Percentiles rank a stretch among this genome's conserved stretches.
phyloP scores from a whole-genome alignment of 129 eudicot genomes.

The Lactuca sativa region DNA sequence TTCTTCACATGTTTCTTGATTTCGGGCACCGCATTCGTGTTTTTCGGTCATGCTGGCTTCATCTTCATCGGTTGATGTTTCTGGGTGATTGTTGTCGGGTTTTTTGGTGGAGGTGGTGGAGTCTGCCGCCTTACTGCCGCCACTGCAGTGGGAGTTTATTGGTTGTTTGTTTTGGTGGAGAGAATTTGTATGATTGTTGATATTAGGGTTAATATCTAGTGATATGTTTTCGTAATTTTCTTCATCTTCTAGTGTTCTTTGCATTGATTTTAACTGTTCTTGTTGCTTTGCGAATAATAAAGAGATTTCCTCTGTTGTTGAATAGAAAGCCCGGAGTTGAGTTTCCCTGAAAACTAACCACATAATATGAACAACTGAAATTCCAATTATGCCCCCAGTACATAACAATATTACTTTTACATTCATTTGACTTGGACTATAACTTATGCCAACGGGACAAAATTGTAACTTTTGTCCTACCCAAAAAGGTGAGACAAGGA shows the following conservation, averaged over 20 bases:
- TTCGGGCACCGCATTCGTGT: conserved; percentile 67
- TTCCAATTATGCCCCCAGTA: background rate
- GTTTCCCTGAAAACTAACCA: conserved; percentile 69
- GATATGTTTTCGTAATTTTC: conserved; percentile 76
- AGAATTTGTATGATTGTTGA: conserved; percentile 20
- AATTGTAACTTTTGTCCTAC: background rate
- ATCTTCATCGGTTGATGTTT: conserved; percentile 65
- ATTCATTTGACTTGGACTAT: background rate
- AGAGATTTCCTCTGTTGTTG: conserved; percentile 92
- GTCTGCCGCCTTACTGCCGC: conserved; percentile 39
- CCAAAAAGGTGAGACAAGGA: background rate
- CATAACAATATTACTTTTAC: no score
- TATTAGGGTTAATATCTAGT: conserved; percentile 49
- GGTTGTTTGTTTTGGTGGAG: conserved; percentile 40
- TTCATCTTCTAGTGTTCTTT: conserved; percentile 87
- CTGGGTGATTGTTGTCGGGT: conserved; percentile 24
- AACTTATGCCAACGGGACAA: no score
- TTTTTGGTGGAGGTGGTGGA: conserved; percentile 48
- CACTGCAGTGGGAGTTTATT: conserved; percentile 38
- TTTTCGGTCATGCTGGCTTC: conserved; percentile 81
- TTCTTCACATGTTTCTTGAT: conserved; percentile 56
- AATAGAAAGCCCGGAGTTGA: conserved; percentile 93
- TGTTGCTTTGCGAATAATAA: conserved; percentile 81
- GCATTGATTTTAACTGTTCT: conserved; percentile 92
- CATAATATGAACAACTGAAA: conserved; percentile 11